Conservation (phyloP, 148 eudicot genomes). For the Drosera capensis region DNA sequence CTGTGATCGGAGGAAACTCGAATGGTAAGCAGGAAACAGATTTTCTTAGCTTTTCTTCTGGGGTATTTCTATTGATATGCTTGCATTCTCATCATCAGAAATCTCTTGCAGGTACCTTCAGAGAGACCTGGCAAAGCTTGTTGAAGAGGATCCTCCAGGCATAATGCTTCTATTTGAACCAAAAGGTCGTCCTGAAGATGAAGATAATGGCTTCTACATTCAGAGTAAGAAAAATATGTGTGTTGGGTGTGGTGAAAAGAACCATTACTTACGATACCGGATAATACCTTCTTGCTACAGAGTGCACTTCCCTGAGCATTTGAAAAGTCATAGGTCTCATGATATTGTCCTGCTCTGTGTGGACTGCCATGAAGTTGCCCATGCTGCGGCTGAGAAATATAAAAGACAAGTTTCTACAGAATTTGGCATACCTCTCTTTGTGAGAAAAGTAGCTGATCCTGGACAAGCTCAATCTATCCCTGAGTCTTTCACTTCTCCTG, state of each 20-base stretch:
- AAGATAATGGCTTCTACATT: slow-evolving; percentile 78
- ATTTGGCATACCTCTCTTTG: slow-evolving; percentile 74
- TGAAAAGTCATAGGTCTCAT: slow-evolving; percentile 97
- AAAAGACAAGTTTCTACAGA: slow-evolving; percentile 62
- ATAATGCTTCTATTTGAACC: slow-evolving; percentile 93
- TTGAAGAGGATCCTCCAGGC: slow-evolving; percentile 80
- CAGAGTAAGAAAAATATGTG: slow-evolving; percentile 96
- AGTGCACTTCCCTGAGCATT: slow-evolving; percentile 94
- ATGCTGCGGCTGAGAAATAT: slow-evolving; percentile 88
- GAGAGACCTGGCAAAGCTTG: slow-evolving; percentile 69
- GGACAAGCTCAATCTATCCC: slow-evolving; percentile 24
- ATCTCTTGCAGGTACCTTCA: slow-evolving; percentile 51
- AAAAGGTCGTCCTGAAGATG: slow-evolving; percentile 97
- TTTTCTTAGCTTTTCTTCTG: neutral
- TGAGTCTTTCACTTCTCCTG: slow-evolving; percentile 17
- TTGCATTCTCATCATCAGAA: neutral
- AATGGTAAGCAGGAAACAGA: slow-evolving; percentile 55
- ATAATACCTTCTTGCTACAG: slow-evolving; percentile 98
- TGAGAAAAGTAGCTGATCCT: slow-evolving; percentile 56
- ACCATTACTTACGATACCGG: slow-evolving; percentile 86
- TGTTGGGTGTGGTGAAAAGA: slow-evolving; percentile 91
- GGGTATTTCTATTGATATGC: neutral
- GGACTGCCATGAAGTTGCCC: slow-evolving; percentile 96
- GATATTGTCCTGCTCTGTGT: slow-evolving; percentile 96
- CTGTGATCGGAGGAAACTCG: slow-evolving; percentile 89